Evolutionary conservation across 768 basidiomycete genomes (phyloP), one percentile per base, ranked within the genome.

Genomic region (Suillus subaureus): DNA sequence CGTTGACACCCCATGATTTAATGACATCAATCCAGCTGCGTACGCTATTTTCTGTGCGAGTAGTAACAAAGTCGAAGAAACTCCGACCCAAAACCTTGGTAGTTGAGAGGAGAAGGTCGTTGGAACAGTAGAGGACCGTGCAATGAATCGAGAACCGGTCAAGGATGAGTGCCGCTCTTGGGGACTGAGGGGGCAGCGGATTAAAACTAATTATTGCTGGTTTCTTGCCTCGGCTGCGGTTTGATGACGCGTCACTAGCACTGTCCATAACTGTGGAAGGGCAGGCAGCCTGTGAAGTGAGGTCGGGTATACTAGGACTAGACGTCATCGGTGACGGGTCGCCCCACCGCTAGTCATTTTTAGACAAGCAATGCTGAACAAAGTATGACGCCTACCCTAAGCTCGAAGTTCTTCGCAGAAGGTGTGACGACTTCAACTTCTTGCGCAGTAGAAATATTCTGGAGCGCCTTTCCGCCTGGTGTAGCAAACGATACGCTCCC

Each of bases 1-100:
- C 92, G 67, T 93, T 93, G 58, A 93, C 91, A 21, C 92, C 92
- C 89, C 92, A 93, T 2, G 87, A 84, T 73, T 94, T 94, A 70
- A 93, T 86, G 61, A 86, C 85, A 67, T 88, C 88, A 61, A 94
- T 88, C 90, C 91, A 93, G 62, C 81, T 84, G 31, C 86, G 84
- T 28, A 94, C 91, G 60, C 84, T 81, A 13, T 76, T 78, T 76
- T 92, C 92, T 69, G 91, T 90, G 68, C 83, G 80, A 71, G 76
- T 79, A 21, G 82, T 73, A 13, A 94, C 89, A 71, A 91, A 93
- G 70, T 94, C 92, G 71, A 86, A 93, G 77, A 94, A 91, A 67
- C 82, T 83, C 26, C 90, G 83, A 28, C 84, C 85, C 74, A 89
- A 85, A 23, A 86, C 85, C 16, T 78, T 75, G n/a, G 81, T 84